Evolutionary conservation across 2,329 filamentous ascomycete genomes (phyloP).

Genomic region (Talaromyces sp.): DNA sequence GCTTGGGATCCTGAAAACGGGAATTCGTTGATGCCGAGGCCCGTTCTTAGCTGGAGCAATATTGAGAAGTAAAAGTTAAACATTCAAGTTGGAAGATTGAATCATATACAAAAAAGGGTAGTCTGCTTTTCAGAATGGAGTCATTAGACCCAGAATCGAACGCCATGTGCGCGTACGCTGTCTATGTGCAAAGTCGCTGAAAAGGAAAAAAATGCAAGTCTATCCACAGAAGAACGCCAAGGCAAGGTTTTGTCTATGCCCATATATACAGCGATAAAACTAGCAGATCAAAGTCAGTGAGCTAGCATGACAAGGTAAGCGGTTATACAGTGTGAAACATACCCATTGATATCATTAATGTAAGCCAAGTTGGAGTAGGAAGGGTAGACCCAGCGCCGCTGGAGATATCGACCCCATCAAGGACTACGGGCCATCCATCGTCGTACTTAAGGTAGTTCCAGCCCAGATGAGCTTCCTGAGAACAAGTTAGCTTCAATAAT

Average conservation of each 20-base stretch:
- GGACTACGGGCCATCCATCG: conserved; percentile 40
- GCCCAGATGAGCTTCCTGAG: conserved; percentile 39
- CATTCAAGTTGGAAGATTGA: too few relatives aligned
- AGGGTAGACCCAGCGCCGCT: not conserved
- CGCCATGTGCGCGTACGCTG: not conserved
- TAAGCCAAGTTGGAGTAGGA: conserved; percentile 10
- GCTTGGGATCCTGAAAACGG: too few relatives aligned
- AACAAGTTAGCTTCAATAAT: not conserved
- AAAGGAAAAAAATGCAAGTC: not conserved
- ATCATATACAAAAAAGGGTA: too few relatives aligned
- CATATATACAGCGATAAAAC: conserved; percentile 21
- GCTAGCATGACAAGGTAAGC: too few relatives aligned
- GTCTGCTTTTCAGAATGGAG: too few relatives aligned
- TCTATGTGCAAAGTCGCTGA: not conserved
- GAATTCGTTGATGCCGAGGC: not conserved
- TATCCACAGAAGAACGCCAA: not conserved
- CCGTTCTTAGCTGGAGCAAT: too few relatives aligned
- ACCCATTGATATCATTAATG: conserved; percentile 13
- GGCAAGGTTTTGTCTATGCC: not conserved
- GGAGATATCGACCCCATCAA: conserved; percentile 5
- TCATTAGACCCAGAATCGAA: not conserved
- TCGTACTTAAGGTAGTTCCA: conserved; percentile 42
- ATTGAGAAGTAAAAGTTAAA: too few relatives aligned
- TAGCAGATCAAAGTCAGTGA: conserved; percentile 4
- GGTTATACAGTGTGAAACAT: not conserved